Evolutionary conservation across 495 filamentous ascomycete genomes (phyloP), one percentile per base, ranked within the genome.

Genomic region (Immersiella caudata): DNA sequence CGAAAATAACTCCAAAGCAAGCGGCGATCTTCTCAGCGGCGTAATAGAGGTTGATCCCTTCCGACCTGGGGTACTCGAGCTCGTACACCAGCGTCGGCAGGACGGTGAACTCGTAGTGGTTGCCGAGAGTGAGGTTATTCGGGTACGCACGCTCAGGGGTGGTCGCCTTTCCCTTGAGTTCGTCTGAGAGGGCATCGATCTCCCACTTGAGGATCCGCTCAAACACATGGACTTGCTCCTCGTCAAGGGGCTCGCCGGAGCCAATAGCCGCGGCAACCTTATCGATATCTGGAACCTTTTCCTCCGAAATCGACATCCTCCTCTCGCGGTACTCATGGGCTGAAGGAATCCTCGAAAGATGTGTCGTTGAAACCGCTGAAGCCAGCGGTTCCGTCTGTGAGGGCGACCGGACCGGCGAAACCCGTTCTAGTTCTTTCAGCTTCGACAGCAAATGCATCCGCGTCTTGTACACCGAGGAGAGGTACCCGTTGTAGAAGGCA

Each of bases 41-140:
- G 73, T 92, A 93, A 65, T 76, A 79, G 88, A 89, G 91, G 75
- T 90, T 85, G 70, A 91, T 89, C 12, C 68, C 75, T 26, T 89
- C 83, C 52, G 88, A 88, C 33, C 90, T 84, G 12, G 90, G 90
- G 71, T 93, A 93, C 69, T 89, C 87, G 18, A 93, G 83, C 73
- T 93, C 90, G 78, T 93, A 93, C 18, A 92, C 88, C 33, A 91
- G 77, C 8, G 90, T 93, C 26, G 90, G 90, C 18, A 93, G 82
- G 52, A 87, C 84, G 65, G 89, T 86, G 76, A 87, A 93, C 66
- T 91, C 90, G 71, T 86, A 85, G 69, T 88, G 89, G 76, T 92
- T 91, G 54, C 65, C 54, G 59, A 87, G 67, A 1, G 86, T 91
- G 21, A 93, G 81, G 74, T 92, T 93, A 54, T 83, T 78, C 0